These are phyloP conservation scores for Plasmodium coatneyi DNA, from an alignment of 169 alveolate genomes.

Conservation along the genomic window DNA sequence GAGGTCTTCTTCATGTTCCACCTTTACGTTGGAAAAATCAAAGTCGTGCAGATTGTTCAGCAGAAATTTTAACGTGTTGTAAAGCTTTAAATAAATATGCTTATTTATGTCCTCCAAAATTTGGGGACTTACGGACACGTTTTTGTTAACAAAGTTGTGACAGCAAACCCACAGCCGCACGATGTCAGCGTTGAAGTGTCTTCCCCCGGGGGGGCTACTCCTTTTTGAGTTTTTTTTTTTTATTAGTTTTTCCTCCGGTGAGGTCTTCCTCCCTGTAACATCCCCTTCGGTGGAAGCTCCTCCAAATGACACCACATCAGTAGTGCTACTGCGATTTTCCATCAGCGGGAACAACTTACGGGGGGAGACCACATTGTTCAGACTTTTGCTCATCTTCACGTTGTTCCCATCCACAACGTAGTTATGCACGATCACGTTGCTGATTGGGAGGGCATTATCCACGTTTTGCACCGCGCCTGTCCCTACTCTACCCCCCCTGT, in stretches of 20 bases:
- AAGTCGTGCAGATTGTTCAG: constrained; percentile 52
- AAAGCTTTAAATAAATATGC: constrained; percentile 45
- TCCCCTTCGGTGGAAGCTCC: constrained; percentile 87
- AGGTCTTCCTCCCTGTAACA: constrained; percentile 83
- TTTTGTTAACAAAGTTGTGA: constrained; percentile 38
- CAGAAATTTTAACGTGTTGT: constrained; percentile 60
- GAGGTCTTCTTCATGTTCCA: neutral
- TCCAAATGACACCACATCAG: neutral
- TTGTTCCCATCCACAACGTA: constrained; percentile 95
- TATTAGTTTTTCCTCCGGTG: neutral
- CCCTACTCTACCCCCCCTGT: neutral
- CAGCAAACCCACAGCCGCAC: constrained; percentile 71
- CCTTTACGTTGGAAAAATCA: constrained; percentile 4
- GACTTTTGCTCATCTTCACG: constrained; percentile 94
- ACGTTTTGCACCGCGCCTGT: neutral
- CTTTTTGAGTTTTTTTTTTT: neutral
- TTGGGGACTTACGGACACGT: constrained; percentile 32
- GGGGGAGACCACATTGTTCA: constrained; percentile 91
- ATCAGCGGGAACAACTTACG: neutral
- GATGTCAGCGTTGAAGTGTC: constrained; percentile 64
- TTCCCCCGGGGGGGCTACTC: neutral
- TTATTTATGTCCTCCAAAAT: constrained; percentile 57
- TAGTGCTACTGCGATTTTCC: neutral
- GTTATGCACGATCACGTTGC: constrained; percentile 93
- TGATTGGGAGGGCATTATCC: constrained; percentile 89